Conservation (phyloP, 208 protist genomes). For the Trypanosoma platydactyli region DNA sequence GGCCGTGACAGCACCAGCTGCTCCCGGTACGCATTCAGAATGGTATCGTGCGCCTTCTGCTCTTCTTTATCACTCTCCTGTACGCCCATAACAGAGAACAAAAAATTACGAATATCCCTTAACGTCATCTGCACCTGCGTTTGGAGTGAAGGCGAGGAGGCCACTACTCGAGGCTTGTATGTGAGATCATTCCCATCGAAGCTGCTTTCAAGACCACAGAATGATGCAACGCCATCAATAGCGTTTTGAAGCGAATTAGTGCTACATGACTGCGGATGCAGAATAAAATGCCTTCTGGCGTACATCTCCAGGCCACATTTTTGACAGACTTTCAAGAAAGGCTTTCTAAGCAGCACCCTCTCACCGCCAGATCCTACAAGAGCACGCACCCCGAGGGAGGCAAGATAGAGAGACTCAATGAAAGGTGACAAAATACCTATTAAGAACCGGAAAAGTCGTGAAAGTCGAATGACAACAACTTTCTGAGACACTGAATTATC, state of each 20-base stretch:
- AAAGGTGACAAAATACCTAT: slow-evolving; percentile 18
- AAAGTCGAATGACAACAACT: slow-evolving; percentile 1
- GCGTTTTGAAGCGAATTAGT: slow-evolving; percentile 18
- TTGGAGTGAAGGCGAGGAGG: neutral
- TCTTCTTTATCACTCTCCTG: neutral
- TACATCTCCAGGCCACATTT: slow-evolving; percentile 14
- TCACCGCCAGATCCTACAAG: slow-evolving; percentile 9
- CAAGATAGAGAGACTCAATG: slow-evolving; percentile 20
- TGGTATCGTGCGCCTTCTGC: neutral
- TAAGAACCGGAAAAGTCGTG: slow-evolving; percentile 4
- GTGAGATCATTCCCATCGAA: neutral
- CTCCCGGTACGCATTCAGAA: slow-evolving; percentile 16
- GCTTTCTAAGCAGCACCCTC: neutral
- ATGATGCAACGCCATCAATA: neutral
- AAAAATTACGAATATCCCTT: slow-evolving; percentile 2
- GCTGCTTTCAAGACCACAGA: slow-evolving; percentile 4
- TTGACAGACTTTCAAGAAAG: slow-evolving; percentile 18
- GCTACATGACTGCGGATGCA: slow-evolving; percentile 13
- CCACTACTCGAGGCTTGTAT: slow-evolving; percentile 9
- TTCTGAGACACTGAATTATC: neutral
- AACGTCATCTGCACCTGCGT: slow-evolving; percentile 4
- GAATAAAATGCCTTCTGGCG: neutral
- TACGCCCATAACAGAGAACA: neutral
- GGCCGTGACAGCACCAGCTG: neutral
- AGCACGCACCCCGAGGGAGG: slow-evolving; percentile 16